Base-by-base conservation (phyloP, 2,329 filamentous ascomycete genomes). In the Talaromyces albobiverticillius region DNA sequence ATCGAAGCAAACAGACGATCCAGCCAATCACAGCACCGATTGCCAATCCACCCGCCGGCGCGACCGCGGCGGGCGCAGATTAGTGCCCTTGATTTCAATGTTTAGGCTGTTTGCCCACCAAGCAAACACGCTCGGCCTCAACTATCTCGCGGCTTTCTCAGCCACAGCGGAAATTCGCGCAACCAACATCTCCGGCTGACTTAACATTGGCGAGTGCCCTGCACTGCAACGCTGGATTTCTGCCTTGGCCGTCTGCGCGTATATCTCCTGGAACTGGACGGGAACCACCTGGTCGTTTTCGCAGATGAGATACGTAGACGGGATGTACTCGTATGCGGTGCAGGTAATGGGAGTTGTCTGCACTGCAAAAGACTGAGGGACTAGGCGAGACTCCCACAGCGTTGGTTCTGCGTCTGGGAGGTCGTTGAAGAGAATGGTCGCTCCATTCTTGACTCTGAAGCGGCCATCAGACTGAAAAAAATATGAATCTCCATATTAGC, bases 231-330 rank as follows among this genome's bases (percentile, higher is more conserved):
- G 34, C 20, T 43, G 20, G 9, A 51, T 25, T 34, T 51, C 23
- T 18, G 48, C 32, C 25, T 51, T 51, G 32, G 36, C 36, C 23
- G 14, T 26, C 6, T 13, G 11, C 1, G 55, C 53, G 11, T 58
- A 53, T 43, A 58, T 56, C 26, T 59, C 52, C 6, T 49, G 48
- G 20, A 56, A 51, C 13, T 43, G 26, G 16, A 42, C n/a, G n/a
- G 59, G 57, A 4, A 51, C 13, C 18, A 54, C 58, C 16, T 49
- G 51, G 38, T 62, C 61, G 11, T 51, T 57, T 14, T 53, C 54
- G 26, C 53, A 53, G 20, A 63, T 46, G 2, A 63, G 48, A n/a
- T 63, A 62, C 11, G 60, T 61, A 6, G 60, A 63, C 10, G 59
- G 59, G 8, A 59, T 47, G 31, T 59, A 61, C 8, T 40, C 40